Evolutionary conservation across 1,284 basidiomycete species (phyloP).

Genomic region (Leccinum pseudoinsigne): DNA sequence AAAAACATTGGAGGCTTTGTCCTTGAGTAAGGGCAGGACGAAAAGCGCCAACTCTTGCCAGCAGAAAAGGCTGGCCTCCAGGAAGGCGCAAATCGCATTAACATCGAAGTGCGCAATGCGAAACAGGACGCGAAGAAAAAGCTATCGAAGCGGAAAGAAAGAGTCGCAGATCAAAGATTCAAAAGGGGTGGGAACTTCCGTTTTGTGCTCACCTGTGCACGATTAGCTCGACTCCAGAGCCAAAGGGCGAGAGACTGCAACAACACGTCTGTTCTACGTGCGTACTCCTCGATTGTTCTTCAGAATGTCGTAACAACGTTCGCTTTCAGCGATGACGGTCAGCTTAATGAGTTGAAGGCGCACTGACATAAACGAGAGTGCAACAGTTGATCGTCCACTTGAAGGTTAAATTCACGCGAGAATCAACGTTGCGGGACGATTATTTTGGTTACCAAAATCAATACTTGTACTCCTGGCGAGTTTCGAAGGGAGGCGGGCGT

Average conservation of each 20-base stretch:
- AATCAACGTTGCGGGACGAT: conserved; percentile 76
- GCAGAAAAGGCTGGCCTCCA: too few relatives aligned
- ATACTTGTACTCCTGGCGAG: conserved; percentile 63
- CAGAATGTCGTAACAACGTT: background rate
- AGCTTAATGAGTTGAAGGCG: conserved; percentile 54
- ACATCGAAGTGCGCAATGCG: too few relatives aligned
- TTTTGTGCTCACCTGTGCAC: conserved; percentile 9
- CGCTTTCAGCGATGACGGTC: conserved; percentile 43
- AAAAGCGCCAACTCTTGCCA: conserved; percentile 27
- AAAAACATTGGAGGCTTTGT: background rate
- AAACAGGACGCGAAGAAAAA: conserved; percentile 42
- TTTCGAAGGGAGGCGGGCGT: conserved; percentile 63
- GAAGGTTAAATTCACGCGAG: conserved; percentile 88
- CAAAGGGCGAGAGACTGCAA: conserved; percentile 50
- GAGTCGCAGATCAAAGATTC: conserved; percentile 41
- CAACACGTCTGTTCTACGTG: conserved; percentile 58
- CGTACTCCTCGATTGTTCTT: conserved; percentile 28
- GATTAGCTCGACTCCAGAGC: conserved; percentile 69
- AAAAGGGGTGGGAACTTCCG: conserved; percentile 39
- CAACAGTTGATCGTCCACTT: conserved; percentile 63
- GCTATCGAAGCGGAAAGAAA: conserved; percentile 43
- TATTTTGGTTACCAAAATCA: conserved; percentile 85
- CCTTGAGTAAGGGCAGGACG: conserved; percentile 51
- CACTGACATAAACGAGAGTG: conserved; percentile 79
- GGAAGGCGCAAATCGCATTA: conserved; percentile 51